A percentile compares a stretch with the other conserved stretches of the same genome.
These are phyloP conservation scores for Xylaria flabelliformis DNA, from an alignment of 495 filamentous ascomycete species.

Conservation along the genomic window DNA sequence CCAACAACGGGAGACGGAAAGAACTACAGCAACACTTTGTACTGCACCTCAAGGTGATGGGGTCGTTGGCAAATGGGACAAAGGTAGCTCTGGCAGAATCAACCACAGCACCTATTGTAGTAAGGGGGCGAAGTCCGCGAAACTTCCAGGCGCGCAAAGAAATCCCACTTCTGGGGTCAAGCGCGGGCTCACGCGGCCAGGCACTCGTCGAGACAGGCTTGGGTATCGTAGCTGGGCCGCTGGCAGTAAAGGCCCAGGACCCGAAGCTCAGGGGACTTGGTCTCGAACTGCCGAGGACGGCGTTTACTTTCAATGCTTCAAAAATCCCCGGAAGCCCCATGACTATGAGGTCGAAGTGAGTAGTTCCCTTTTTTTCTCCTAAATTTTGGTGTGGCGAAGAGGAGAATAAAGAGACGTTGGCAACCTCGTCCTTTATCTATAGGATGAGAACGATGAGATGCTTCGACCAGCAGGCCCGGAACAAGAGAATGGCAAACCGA, in stretches of 20 bases:
- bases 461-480: background rate
- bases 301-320: constrained; percentile 62
- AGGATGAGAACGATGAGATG: background rate
- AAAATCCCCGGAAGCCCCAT: constrained; percentile 59
- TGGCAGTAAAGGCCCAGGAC: constrained; percentile 59
- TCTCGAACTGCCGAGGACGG: constrained; percentile 56
- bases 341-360: constrained; percentile 61
- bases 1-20: constrained; percentile 76
- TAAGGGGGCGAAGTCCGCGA: constrained; percentile 77
- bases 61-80: constrained; percentile 70
- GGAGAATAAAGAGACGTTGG: background rate
- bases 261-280: constrained; percentile 52
- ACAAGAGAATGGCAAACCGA: constrained; percentile 16
- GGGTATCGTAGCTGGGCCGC: constrained; percentile 54
- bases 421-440: background rate
- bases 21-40: constrained; percentile 86
- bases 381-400: background rate
- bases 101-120: constrained; percentile 76
- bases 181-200: constrained; percentile 68
- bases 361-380: constrained; percentile 14
- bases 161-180: constrained; percentile 73
- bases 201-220: constrained; percentile 55
- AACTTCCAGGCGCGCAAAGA: constrained; percentile 83
- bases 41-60: constrained; percentile 74
- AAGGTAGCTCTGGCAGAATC: constrained; percentile 74